phyloP scores from a whole-genome alignment of 108 stramenopile species.

The Stephanodiscus triporus region DNA sequence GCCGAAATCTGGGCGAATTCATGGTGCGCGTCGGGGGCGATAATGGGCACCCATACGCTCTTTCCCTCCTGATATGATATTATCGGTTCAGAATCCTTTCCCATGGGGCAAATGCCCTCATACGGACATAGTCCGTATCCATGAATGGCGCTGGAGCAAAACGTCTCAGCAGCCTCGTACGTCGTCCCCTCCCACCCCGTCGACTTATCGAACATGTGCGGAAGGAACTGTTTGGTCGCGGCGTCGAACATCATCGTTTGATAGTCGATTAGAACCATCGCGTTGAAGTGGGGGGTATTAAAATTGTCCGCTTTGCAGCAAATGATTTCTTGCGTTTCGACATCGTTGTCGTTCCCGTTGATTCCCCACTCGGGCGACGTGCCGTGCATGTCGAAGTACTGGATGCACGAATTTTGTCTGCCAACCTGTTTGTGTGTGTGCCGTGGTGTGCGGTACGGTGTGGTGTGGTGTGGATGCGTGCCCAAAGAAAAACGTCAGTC shows the following conservation, averaged over 20 bases:
- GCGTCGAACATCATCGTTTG: background rate
- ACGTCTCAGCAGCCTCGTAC: background rate
- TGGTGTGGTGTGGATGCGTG: too few relatives aligned
- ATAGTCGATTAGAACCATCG: background rate
- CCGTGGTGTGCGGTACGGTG: too few relatives aligned
- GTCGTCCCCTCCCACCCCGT: conserved; percentile 9
- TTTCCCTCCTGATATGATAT: background rate
- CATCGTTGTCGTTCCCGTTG: background rate
- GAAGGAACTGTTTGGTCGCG: background rate
- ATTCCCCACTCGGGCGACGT: background rate
- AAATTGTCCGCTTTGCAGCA: background rate
- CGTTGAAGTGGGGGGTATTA: background rate
- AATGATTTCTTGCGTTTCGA: background rate
- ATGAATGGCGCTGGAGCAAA: background rate
- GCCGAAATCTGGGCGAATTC: too few relatives aligned
- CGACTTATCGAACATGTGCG: conserved; percentile 6
- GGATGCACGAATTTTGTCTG: background rate
- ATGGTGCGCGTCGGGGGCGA: background rate
- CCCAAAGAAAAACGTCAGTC: too few relatives aligned
- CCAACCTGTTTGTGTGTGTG: background rate
- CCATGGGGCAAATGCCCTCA: background rate
- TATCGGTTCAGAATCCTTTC: background rate
- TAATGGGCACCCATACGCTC: background rate
- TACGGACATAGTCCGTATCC: conserved; percentile 1
- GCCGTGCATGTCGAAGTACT: background rate